These are phyloP conservation scores for Gossypium australe DNA, from an alignment of 345 rosid genomes.

Conservation along the genomic window DNA sequence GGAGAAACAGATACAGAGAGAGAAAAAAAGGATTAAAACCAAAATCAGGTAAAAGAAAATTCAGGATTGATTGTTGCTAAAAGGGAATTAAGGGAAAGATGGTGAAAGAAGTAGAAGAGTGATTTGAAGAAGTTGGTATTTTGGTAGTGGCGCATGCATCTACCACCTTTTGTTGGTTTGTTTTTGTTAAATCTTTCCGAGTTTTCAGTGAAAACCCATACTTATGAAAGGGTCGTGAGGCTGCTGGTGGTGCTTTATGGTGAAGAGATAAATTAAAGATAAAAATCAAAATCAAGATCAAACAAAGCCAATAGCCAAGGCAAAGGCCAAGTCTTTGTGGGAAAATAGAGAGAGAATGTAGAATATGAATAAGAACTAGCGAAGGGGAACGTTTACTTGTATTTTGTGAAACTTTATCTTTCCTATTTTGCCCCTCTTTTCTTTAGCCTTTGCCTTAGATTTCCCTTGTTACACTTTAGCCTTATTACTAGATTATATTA, in stretches of 20 bases:
- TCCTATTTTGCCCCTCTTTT: slow-evolving; percentile 32
- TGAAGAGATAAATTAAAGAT: not conserved
- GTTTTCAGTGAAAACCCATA: slow-evolving; percentile 5
- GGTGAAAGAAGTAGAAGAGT: slow-evolving; percentile 15
- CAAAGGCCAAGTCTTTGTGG: slow-evolving; percentile 11
- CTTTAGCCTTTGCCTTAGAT: not conserved
- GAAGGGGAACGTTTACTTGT: slow-evolving; percentile 18
- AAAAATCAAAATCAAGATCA: not conserved
- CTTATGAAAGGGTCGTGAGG: slow-evolving; percentile 18
- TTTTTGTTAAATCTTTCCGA: not conserved
- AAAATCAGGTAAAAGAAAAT: slow-evolving; percentile 15
- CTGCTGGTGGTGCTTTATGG: slow-evolving; percentile 8
- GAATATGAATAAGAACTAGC: not conserved
- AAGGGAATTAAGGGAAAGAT: slow-evolving; percentile 19
- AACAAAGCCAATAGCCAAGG: not conserved
- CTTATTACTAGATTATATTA: not conserved
- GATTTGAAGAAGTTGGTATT: slow-evolving; percentile 4
- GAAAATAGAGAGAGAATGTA: not conserved
- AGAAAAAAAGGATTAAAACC: not conserved
- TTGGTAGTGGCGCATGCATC: slow-evolving; percentile 66
- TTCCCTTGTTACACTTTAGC: slow-evolving; percentile 24
- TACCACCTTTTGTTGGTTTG: slow-evolving; percentile 57
- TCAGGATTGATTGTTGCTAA: slow-evolving; percentile 16
- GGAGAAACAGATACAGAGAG: not conserved
- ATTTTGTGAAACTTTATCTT: slow-evolving; percentile 16